Evolutionary conservation across 768 basidiomycete species (phyloP).

Genomic region (Leucosporidium creatinivorum): DNA sequence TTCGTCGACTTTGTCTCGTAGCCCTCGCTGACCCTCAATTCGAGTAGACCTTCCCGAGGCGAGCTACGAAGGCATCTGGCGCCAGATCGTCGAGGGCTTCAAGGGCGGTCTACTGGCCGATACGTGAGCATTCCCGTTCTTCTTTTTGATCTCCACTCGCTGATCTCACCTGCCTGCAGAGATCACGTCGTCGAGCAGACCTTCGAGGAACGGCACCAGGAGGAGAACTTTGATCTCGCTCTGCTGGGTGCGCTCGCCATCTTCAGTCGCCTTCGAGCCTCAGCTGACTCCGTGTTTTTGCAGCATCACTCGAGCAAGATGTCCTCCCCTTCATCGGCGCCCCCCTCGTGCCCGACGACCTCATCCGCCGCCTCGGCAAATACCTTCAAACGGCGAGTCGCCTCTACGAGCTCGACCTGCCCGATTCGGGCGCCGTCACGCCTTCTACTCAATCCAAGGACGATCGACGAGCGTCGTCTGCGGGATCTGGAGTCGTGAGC

Average conservation of each 20-base stretch:
- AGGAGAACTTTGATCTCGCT: slow-evolving; percentile 77
- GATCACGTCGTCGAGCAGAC: slow-evolving; percentile 42
- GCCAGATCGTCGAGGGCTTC: slow-evolving; percentile 72
- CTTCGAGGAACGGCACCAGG: slow-evolving; percentile 60
- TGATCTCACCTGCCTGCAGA: slow-evolving; percentile 43
- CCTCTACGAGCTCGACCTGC: slow-evolving; percentile 48
- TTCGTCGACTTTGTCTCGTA: background rate
- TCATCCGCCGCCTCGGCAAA: slow-evolving; percentile 61
- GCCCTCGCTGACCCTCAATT: background rate
- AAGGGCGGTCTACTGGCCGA: slow-evolving; percentile 74
- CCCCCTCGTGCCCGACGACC: slow-evolving; percentile 59
- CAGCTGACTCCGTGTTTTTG: background rate
- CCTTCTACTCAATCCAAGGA: background rate
- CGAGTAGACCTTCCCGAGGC: slow-evolving; percentile 51
- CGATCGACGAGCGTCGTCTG: background rate
- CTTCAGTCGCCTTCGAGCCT: background rate
- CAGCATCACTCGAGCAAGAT: slow-evolving; percentile 60
- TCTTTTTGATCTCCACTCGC: background rate
- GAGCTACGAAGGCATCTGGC: slow-evolving; percentile 66
- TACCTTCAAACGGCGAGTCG: slow-evolving; percentile 66
- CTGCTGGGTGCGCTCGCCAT: slow-evolving; percentile 51
- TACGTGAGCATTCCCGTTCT: slow-evolving; percentile 63
- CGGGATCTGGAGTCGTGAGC: background rate
- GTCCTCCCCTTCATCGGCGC: slow-evolving; percentile 70
- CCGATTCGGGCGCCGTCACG: background rate